These are phyloP conservation scores for Dactylis glomerata DNA, from an alignment of 176 grass and related monocot genomes.

Conservation along the genomic window DNA sequence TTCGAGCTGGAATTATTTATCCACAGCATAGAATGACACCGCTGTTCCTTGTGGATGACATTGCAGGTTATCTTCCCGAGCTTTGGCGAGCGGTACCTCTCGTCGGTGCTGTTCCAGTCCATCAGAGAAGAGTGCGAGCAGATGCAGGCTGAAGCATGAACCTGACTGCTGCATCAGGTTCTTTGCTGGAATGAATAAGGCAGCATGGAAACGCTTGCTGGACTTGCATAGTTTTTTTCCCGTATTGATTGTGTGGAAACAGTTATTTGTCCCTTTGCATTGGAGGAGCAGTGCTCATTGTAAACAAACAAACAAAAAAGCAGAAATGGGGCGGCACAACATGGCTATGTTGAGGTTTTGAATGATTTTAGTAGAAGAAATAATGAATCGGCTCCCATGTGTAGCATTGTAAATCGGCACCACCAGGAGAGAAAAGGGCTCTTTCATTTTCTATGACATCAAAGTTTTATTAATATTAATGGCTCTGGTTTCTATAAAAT, in stretches of 20 bases:
- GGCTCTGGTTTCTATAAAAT: too few relatives aligned
- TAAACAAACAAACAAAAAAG: background rate
- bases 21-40: background rate
- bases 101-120: slow-evolving; percentile 73
- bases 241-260: background rate
- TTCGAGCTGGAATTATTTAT: background rate
- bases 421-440: too few relatives aligned
- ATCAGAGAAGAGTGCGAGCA: slow-evolving; percentile 86
- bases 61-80: slow-evolving; percentile 83
- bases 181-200: background rate
- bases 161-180: background rate
- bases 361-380: background rate
- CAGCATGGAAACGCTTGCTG: background rate
- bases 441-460: too few relatives aligned
- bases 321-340: background rate
- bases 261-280: background rate
- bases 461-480: too few relatives aligned
- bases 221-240: background rate
- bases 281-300: background rate
- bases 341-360: background rate
- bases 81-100: slow-evolving; percentile 97
- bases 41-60: background rate
- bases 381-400: too few relatives aligned
- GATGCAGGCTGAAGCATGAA: slow-evolving; percentile 85
- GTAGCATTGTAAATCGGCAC: too few relatives aligned